A percentile compares a stretch with the other conserved stretches of the same genome.
Conservation (phyloP, 768 basidiomycete genomes). For the Termitomyces sp. region DNA sequence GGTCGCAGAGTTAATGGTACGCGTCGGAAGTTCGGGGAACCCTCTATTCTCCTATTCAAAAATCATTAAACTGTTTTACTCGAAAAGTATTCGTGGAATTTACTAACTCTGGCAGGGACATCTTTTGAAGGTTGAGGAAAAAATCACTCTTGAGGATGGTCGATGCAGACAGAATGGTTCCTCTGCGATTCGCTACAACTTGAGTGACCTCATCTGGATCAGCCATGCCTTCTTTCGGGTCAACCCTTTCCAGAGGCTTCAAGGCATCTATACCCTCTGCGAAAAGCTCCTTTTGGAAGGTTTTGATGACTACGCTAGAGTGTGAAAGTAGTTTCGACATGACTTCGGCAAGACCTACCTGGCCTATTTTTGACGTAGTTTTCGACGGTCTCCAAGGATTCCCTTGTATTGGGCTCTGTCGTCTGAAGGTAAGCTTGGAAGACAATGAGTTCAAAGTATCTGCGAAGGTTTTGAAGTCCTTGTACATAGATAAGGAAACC, state of each 20-base stretch:
- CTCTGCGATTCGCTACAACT: conserved; percentile 79
- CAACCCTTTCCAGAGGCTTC: conserved; percentile 74
- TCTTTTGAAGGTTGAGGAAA: conserved; percentile 92
- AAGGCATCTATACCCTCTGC: conserved; percentile 74
- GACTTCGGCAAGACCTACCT: conserved; percentile 38
- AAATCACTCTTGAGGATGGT: conserved; percentile 96
- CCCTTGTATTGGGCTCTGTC: conserved; percentile 73
- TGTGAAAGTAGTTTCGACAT: not conserved
- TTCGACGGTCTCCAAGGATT: conserved; percentile 72
- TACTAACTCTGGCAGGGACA: conserved; percentile 87
- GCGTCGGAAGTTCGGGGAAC: conserved; percentile 89
- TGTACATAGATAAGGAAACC: conserved; percentile 4
- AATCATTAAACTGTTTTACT: not conserved
- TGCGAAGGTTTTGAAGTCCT: conserved; percentile 77
- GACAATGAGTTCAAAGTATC: conserved; percentile 81
- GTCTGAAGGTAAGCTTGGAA: conserved; percentile 90
- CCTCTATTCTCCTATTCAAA: conserved; percentile 71
- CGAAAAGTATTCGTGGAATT: not conserved
- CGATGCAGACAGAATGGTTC: conserved; percentile 82
- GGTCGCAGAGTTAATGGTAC: conserved; percentile 58
- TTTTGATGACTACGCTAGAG: conserved; percentile 70
- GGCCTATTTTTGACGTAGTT: conserved; percentile 80
- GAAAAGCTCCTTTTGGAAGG: conserved; percentile 87
- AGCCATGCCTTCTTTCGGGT: conserved; percentile 61
- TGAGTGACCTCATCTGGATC: conserved; percentile 89